Evolutionary conservation across 1,284 basidiomycete species (phyloP).

Genomic region (Cryptococcus wingfieldii): DNA sequence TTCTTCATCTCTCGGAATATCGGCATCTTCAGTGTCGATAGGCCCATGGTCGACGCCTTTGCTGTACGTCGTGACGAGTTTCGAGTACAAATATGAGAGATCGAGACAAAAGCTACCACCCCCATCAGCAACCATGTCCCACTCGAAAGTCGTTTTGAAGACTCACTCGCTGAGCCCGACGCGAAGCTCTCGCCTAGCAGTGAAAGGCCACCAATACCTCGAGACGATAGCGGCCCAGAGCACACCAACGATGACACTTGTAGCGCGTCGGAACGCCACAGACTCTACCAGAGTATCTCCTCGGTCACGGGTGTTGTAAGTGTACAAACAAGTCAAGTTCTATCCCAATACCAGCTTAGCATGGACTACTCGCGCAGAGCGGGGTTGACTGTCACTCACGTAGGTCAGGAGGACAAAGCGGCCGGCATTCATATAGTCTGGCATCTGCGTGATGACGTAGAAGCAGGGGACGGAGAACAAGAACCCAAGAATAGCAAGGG

Average conservation of each 20-base stretch:
- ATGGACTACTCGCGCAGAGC: background rate
- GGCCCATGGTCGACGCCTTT: slow-evolving; percentile 14
- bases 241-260: slow-evolving; percentile 81
- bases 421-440: slow-evolving; percentile 71
- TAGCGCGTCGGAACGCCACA: slow-evolving; percentile 70
- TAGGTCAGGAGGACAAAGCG: slow-evolving; percentile 76
- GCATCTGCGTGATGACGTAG: slow-evolving; percentile 73
- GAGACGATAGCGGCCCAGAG: slow-evolving; percentile 85
- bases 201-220: slow-evolving; percentile 89
- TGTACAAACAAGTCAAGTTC: slow-evolving; percentile 84
- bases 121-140: background rate
- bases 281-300: slow-evolving; percentile 55
- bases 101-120: slow-evolving; percentile 45
- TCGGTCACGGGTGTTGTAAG: slow-evolving; percentile 75
- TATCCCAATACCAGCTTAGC: slow-evolving; percentile 51
- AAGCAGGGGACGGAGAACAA: slow-evolving; percentile 92
- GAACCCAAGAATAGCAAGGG: slow-evolving; percentile 78
- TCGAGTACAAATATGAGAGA: slow-evolving; percentile 49
- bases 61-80: slow-evolving; percentile 42
- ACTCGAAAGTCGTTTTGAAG: background rate
- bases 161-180: slow-evolving; percentile 79
- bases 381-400: slow-evolving; percentile 21
- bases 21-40: background rate
- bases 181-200: slow-evolving; percentile 80
- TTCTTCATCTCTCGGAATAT: slow-evolving; percentile 7